Evolutionary conservation across 805 yeast species (phyloP).

Genomic region (Pichia ethanolica): DNA sequence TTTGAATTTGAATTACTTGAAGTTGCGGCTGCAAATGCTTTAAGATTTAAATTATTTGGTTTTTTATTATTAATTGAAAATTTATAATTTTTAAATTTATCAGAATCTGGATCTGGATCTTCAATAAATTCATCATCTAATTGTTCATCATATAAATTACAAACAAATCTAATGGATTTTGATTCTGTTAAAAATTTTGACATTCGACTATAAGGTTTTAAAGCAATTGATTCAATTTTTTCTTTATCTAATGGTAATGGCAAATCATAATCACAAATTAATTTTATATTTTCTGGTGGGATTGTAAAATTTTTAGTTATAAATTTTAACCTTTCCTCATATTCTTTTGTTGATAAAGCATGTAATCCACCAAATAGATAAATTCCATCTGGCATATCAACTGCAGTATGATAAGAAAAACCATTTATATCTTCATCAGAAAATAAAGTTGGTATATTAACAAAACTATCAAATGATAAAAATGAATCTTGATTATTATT

Average conservation of each 20-base stretch:
- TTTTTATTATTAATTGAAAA: not conserved
- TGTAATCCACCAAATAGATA: slow-evolving; percentile 41
- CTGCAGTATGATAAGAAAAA: slow-evolving; percentile 36
- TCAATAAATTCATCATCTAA: not conserved
- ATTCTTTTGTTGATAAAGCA: slow-evolving; percentile 16
- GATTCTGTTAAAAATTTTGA: slow-evolving; percentile 35
- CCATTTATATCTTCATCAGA: slow-evolving; percentile 36
- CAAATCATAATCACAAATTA: slow-evolving; percentile 30
- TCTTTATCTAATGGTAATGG: slow-evolving; percentile 39
- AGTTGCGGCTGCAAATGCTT: not conserved
- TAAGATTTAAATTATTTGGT: not conserved
- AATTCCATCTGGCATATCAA: slow-evolving; percentile 31
- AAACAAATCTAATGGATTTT: slow-evolving; percentile 24
- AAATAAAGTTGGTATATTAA: slow-evolving; percentile 30
- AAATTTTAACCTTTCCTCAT: slow-evolving; percentile 17
- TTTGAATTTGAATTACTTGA: not conserved
- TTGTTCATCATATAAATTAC: slow-evolving; percentile 8
- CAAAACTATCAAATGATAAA: slow-evolving; percentile 15
- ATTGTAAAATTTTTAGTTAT: slow-evolving; percentile 27
- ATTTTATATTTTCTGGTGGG: slow-evolving; percentile 26
- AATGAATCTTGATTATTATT: slow-evolving; percentile 12
- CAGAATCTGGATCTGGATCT: not conserved
- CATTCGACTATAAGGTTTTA: slow-evolving; percentile 32
- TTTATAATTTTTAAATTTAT: too few species aligned
- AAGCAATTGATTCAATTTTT: slow-evolving; percentile 35